Conservation (phyloP, 2,329 filamentous ascomycete species). For the Dothidotthia symphoricarpi region DNA sequence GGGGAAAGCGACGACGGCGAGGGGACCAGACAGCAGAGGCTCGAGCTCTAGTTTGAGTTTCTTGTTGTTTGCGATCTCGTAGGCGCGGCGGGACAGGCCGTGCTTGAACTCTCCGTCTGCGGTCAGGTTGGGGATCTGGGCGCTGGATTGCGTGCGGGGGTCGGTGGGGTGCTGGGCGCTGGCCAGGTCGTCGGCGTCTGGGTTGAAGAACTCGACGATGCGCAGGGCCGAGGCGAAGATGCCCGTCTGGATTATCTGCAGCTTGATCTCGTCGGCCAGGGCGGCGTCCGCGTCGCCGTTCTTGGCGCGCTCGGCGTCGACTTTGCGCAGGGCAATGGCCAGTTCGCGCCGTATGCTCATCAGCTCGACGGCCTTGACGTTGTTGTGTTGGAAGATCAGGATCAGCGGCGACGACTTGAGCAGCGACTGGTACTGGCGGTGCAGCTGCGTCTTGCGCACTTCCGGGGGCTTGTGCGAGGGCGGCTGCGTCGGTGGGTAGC, state of each 20-base stretch:
- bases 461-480: constrained; percentile 84
- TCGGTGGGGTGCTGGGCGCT: constrained; percentile 30
- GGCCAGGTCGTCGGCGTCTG: constrained; percentile 23
- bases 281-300: no score
- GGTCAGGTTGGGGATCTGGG: constrained; percentile 28
- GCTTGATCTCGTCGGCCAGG: constrained; percentile 64
- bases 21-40: constrained; percentile 75
- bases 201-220: constrained; percentile 75
- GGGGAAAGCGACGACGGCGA: constrained; percentile 79
- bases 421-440: constrained; percentile 82
- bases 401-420: constrained; percentile 82
- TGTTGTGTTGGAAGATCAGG: constrained; percentile 82
- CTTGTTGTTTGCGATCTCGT: constrained; percentile 50
- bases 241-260: constrained; percentile 83
- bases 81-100: constrained; percentile 58
- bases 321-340: constrained; percentile 57
- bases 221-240: constrained; percentile 84
- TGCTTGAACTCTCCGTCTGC: constrained; percentile 59
- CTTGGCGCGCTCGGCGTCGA: constrained; percentile 70
- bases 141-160: constrained; percentile 35
- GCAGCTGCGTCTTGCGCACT: constrained; percentile 85
- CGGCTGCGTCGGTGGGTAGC: constrained; percentile 68
- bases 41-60: constrained; percentile 62
- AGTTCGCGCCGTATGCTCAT: constrained; percentile 70
- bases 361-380: constrained; percentile 73